Base-by-base conservation (phyloP, 306 rosid species). In the Aeschynomene evenia region DNA sequence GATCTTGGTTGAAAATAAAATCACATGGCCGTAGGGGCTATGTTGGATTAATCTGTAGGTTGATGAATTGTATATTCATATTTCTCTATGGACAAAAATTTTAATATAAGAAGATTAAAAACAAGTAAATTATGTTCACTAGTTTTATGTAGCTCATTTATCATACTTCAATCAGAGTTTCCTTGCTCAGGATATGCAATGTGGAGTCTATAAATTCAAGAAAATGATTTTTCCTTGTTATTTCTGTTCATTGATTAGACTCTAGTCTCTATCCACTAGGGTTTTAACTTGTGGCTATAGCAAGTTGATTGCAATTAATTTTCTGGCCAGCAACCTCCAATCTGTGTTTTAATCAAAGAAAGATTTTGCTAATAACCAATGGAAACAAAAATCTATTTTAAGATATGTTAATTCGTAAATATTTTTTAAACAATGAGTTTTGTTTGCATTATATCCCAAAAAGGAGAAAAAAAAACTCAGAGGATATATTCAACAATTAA, bases 1-100 rank as follows among this genome's bases (percentile, higher is more conserved):
- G 97, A 94, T 83, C 97, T 94, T 75, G 99, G 99, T 4, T 83
- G 74, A 85, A 84, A 74, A n/a, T n/a, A n/a, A n/a, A n/a, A n/a
- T 42, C 9, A 42, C 33, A 22, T 23, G 5, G 4, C 51, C 20
- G 22, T 21, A n/a, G 34, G 19, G 40, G 39, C 13, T 9, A 2
- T 23, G 19, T n/a, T 22, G 36, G 34, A 28, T 37, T 18, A 29
- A 36, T 61, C 53, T 60, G 29, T 42, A 52, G 51, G 57, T 56
- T 73, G 64, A 40, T 71, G 56, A n/a, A 49, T 48, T 79, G 76
- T 72, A 67, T 73, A 73, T 70, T 49, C 74, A 49, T 80, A 64
- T 72, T 77, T 73, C 74, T 63, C 45, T 22, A 15, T 65, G 60
- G 15, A 76, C 68, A 66, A 37, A 15, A 58, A 23, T 11, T 12